A percentile compares a stretch with the other conserved stretches of the same genome.
phyloP scores from a whole-genome alignment of 2,329 filamentous ascomycete genomes.

The Rutstroemia sydowiana region DNA sequence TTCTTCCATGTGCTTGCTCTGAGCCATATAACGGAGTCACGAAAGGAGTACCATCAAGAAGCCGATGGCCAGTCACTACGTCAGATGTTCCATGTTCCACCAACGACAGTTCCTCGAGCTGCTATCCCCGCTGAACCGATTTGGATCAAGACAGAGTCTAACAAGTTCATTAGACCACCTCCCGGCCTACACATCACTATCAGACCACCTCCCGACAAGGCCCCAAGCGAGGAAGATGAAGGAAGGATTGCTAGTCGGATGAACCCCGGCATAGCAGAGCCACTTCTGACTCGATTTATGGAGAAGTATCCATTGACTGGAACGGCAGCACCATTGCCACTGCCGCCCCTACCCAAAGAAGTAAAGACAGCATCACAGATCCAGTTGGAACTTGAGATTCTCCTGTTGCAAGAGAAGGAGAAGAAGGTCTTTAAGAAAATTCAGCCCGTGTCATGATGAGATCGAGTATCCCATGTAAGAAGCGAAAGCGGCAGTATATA shows the following conservation, averaged over 20 bases:
- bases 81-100: too few species aligned
- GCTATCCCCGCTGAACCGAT: not conserved
- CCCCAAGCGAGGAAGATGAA: slow-evolving; percentile 12
- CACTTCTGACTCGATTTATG: slow-evolving; percentile 21
- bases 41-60: not conserved
- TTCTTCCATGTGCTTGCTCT: too few species aligned
- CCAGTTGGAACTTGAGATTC: slow-evolving; percentile 9
- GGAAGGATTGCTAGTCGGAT: slow-evolving; percentile 21
- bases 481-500: slow-evolving; percentile 1
- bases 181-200: not conserved
- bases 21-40: not conserved
- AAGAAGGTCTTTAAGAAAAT: slow-evolving; percentile 1
- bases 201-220: not conserved
- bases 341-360: not conserved
- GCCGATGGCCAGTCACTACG: not conserved
- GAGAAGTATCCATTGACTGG: slow-evolving; percentile 29
- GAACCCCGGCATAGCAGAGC: slow-evolving; percentile 18
- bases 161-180: not conserved
- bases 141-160: not conserved
- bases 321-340: slow-evolving; percentile 10
- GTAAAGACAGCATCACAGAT: slow-evolving; percentile 5
- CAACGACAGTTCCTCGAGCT: too few species aligned
- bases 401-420: slow-evolving; percentile 11
- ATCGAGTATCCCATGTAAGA: not conserved
- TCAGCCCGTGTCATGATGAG: not conserved